A percentile compares a stretch with the other conserved stretches of the same genome.
Conservation (phyloP, 2,329 filamentous ascomycete species). For the Sarocladiaceae sp. region DNA sequence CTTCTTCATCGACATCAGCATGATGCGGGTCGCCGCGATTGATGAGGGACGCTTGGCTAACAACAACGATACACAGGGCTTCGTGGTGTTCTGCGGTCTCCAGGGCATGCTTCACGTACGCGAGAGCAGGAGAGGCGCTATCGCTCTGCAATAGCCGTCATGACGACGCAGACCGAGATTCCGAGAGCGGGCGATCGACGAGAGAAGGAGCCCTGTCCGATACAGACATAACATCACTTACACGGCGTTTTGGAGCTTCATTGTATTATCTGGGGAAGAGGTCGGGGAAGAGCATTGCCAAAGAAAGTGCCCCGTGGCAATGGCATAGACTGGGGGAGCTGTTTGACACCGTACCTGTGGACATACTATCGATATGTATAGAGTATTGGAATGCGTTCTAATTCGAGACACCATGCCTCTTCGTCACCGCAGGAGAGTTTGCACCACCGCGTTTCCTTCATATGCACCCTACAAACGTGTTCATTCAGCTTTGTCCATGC, state of each 20-base stretch:
- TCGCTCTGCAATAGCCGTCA: conserved; percentile 55
- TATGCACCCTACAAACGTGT: too few relatives aligned
- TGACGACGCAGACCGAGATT: conserved; percentile 28
- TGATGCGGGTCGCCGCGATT: too few relatives aligned
- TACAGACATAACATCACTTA: conserved; percentile 1
- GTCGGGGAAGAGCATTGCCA: too few relatives aligned
- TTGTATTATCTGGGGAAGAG: background rate
- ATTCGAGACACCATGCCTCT: too few relatives aligned
- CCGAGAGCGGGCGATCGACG: conserved; percentile 34
- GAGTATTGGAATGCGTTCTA: background rate
- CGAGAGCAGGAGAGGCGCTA: conserved; percentile 78
- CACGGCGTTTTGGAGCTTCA: conserved; percentile 4
- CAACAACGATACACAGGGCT: conserved; percentile 52
- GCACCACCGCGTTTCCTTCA: too few relatives aligned
- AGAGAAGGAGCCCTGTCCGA: background rate
- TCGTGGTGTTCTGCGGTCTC: conserved; percentile 86
- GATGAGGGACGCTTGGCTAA: background rate
- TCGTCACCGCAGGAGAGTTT: too few relatives aligned
- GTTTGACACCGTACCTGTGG: background rate
- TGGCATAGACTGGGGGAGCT: too few relatives aligned
- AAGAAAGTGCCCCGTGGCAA: too few relatives aligned
- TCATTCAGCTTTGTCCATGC: too few relatives aligned
- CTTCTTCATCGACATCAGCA: too few relatives aligned
- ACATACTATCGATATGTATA: background rate
- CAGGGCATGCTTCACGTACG: conserved; percentile 84